Evolutionary conservation across 371 early-diverging fungal species (phyloP).

Genomic region (Mucor irregularis): DNA sequence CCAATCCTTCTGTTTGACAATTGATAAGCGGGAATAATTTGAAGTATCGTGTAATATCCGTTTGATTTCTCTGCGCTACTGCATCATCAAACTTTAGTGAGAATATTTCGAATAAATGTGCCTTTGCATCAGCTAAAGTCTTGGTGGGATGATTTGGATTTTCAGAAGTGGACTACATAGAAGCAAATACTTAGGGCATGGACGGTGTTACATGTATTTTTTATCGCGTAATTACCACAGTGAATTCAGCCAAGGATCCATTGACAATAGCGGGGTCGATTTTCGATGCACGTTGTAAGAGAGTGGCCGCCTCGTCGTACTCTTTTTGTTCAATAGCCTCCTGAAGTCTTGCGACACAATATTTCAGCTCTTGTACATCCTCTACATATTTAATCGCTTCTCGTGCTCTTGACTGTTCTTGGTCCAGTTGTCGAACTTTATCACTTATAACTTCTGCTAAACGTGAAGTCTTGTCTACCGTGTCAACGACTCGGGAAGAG

Average conservation of each 20-base stretch:
- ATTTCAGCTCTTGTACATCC: slow-evolving; percentile 75
- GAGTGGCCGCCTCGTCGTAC: slow-evolving; percentile 74
- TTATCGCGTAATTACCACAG: no score
- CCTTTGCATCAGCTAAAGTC: slow-evolving; percentile 62
- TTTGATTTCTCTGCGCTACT: slow-evolving; percentile 65
- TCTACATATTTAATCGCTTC: slow-evolving; percentile 69
- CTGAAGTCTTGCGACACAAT: slow-evolving; percentile 72
- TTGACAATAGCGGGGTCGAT: slow-evolving; percentile 68
- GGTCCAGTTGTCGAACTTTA: slow-evolving; percentile 80
- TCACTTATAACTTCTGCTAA: slow-evolving; percentile 81
- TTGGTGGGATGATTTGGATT: slow-evolving; percentile 69
- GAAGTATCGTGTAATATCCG: slow-evolving; percentile 81
- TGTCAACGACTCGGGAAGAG: slow-evolving; percentile 56
- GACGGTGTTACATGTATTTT: no score
- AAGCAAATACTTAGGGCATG: background rate
- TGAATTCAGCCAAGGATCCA: slow-evolving; percentile 71
- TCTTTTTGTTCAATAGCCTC: slow-evolving; percentile 71
- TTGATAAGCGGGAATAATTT: slow-evolving; percentile 88
- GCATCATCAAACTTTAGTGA: slow-evolving; percentile 80
- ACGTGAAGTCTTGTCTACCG: slow-evolving; percentile 66
- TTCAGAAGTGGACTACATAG: slow-evolving; percentile 54
- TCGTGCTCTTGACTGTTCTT: slow-evolving; percentile 78
- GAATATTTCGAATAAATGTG: slow-evolving; percentile 67
- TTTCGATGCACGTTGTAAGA: slow-evolving; percentile 67
- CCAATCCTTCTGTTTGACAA: slow-evolving; percentile 80